Evolutionary conservation across 2,329 filamentous ascomycete genomes (phyloP), one percentile per base, ranked within the genome.

Genomic region (Trichoderma sp.): DNA sequence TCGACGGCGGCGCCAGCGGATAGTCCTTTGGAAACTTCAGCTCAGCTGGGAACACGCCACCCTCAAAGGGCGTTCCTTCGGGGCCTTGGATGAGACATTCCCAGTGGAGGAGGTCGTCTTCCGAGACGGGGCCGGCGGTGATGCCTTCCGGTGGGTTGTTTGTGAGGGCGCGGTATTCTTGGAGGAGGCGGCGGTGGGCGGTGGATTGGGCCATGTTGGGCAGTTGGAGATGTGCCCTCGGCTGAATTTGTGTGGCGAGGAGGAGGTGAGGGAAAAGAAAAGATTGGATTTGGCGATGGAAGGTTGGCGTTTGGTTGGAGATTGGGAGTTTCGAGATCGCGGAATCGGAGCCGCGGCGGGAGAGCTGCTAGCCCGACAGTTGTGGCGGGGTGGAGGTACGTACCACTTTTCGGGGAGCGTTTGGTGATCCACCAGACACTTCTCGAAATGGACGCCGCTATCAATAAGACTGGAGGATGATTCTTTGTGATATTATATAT

Each of bases 111-210:
- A 98, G 90, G 83, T 99, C 94, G 80, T 98, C 96, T 84, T 99
- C 96, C 73, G 88, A 92, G 71, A 97, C 85, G 40, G 96, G 96
- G 24, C 96, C 96, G 19, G 96, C 96, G 70, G 93, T 97, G 82
- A 99, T 98, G 79, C 96, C 96, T 71, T 98, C 95, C n/a, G 95
- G 95, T 0, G 95, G 93, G 81, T 96, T 96, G 77, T 93, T 95
- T 72, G 94, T 96, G 72, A 99, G 91, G 72, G 92, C 90, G 78
- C 93, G 93, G 86, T 99, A 99, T 85, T 99, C 96, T 83, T 95
- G 92, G 79, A 98, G 94, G 74, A 99, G 92, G 53, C 96, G 94
- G 75, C 89, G 88, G 79, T 91, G 89, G 74, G 89, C 88, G 70
- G 88, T 90, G 35, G 87, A 87, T 72, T 86, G 83, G 59, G 87